Evolutionary conservation across 108 stramenopile species (phyloP), one percentile per base, ranked within the genome.

Genomic region (Skeletonema marinoi): DNA sequence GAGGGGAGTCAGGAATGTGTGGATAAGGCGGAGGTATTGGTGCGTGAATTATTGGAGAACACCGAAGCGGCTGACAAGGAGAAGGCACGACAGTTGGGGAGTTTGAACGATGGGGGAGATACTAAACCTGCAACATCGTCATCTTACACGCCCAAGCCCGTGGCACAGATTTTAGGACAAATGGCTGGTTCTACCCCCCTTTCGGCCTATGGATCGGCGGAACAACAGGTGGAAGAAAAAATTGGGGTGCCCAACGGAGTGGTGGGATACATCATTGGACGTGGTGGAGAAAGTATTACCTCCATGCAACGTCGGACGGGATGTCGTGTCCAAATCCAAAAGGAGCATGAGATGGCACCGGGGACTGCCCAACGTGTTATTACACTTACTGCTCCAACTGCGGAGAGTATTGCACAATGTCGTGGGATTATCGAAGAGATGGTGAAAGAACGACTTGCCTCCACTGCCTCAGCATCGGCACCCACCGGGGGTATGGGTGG

Each of bases 181-280:
- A 74, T 54, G 74, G 64, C 70, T 42, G 82, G 83, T 4, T 64
- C 60, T 36, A 77, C 83, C 6, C 42, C 83, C 36, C 67, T 79
- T 6, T 75, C 74, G 7, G 82, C 82, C 29, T 78, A 85, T 54
- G 86, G 86, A 41, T 78, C 84, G 11, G 75, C 42, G 30, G 80
- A 56, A 38, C 80, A 88, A 35, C 65, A 84, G 16, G 70, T 93
- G 25, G 93, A 95, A 69, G 93, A 95, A 77, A 82, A 85, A 48
- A 94, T 93, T 67, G 79, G 86, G 6, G 86, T 95, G 17, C 93
- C 93, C 32, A 96, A 93, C 70, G 92, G 90, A 38, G 78, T 88
- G 32, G 87, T 90, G 0, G 96, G 95, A 4, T 86, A 87, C 36
- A 88, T 97, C 48, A 97, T 97, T 73, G 98, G 98, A n/a, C 76